Evolutionary conservation across 805 yeast species (phyloP).

Genomic region (Kodamaea jinghongensis): DNA sequence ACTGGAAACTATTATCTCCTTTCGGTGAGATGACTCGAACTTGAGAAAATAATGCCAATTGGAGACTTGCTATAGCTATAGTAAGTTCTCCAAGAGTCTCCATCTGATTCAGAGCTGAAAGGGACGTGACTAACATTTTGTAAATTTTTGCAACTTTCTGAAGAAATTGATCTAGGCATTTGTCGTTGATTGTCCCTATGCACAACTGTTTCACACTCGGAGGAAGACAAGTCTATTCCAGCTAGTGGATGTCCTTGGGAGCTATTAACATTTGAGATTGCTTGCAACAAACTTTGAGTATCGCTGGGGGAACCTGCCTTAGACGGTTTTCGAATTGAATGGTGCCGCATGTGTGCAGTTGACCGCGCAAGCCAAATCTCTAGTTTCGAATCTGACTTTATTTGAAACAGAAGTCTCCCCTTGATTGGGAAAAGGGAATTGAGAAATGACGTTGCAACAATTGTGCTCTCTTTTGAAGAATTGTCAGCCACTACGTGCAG

Average conservation of each 20-base stretch:
- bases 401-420: neutral
- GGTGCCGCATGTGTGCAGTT: slow-evolving; percentile 4
- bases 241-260: neutral
- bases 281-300: slow-evolving; percentile 5
- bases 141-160: slow-evolving; percentile 1
- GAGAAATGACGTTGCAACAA: neutral
- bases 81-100: slow-evolving; percentile 1
- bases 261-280: slow-evolving; percentile 4
- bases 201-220: too few relatives aligned
- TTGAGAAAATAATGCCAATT: too few relatives aligned
- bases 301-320: neutral
- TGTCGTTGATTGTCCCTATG: too few relatives aligned
- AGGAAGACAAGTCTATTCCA: too few relatives aligned
- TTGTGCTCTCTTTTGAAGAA: too few relatives aligned
- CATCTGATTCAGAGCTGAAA: neutral
- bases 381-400: slow-evolving; percentile 4
- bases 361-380: slow-evolving; percentile 6
- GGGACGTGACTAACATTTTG: neutral
- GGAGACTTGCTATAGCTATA: slow-evolving; percentile 6
- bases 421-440: slow-evolving; percentile 4
- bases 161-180: too few relatives aligned
- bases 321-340: slow-evolving; percentile 1
- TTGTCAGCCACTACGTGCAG: too few relatives aligned
- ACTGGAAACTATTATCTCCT: too few relatives aligned
- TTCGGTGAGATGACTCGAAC: too few relatives aligned